These are phyloP conservation scores for Hansenula sp. DNA, from an alignment of 1,139 yeast genomes.

Conservation along the genomic window DNA sequence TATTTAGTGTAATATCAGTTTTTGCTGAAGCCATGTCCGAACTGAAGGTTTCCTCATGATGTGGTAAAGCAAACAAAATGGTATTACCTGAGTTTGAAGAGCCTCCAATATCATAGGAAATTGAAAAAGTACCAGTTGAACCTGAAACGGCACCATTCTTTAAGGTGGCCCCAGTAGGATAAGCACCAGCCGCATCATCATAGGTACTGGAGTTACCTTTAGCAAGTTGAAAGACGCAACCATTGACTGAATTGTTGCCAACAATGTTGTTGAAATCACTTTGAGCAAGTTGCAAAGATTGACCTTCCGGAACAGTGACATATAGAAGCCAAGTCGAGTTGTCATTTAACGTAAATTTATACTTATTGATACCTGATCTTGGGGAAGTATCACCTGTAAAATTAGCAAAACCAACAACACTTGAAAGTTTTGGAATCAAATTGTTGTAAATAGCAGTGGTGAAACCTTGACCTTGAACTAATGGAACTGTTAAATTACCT, in stretches of 20 bases:
- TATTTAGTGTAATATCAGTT: conserved; percentile 46
- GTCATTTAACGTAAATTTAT: conserved; percentile 35
- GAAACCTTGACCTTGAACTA: conserved; percentile 71
- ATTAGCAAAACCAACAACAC: conserved; percentile 63
- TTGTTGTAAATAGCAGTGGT: conserved; percentile 57
- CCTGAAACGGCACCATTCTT: conserved; percentile 21
- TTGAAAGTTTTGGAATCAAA: conserved; percentile 50
- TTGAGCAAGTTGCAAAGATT: conserved; percentile 35
- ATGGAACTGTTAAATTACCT: conserved; percentile 30
- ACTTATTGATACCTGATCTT: conserved; percentile 35
- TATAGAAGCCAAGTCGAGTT: conserved; percentile 45
- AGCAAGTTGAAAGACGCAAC: conserved; percentile 32
- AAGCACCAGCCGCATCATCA: conserved; percentile 55
- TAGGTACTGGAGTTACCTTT: conserved; percentile 40
- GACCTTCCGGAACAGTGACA: conserved; percentile 33
- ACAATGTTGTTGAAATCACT: conserved; percentile 51
- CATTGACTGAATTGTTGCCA: conserved; percentile 32
- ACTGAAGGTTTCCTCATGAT: conserved; percentile 52
- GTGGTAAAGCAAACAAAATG: conserved; percentile 60
- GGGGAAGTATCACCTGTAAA: conserved; percentile 29
- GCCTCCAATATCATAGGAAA: conserved; percentile 35
- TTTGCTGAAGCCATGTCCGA: conserved; percentile 13
- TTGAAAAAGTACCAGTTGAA: conserved; percentile 29
- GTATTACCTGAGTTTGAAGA: conserved; percentile 29
- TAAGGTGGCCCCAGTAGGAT: conserved; percentile 30